Base-by-base conservation (phyloP, 2,329 filamentous ascomycete species). In the Fusarium secorum region DNA sequence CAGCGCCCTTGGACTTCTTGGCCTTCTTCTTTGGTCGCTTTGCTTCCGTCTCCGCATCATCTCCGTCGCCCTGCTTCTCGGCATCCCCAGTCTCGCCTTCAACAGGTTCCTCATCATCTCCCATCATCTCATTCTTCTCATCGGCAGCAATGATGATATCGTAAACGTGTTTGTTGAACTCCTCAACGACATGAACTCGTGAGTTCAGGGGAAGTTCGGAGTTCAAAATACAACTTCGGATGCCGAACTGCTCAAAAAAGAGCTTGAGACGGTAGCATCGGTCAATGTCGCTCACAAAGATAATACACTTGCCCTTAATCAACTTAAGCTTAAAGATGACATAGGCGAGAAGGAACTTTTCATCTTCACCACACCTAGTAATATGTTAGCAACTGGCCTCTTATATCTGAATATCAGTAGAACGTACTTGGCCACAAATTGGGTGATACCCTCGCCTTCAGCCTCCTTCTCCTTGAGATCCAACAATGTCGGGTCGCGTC, bases 91-190 rank as follows among this genome's bases (percentile, higher is more conserved):
- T 77, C 75, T 85, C 76, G 39, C 77, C 78, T 28, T 80, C 78
- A 22, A 80, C 77, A 38, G 79, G 75, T 64, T 90, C 78, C 11
- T 86, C 84, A 57, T 91, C 89, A 24, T 89, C 87, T 17, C 92
- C 94, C 15, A 97, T 80, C 15, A 97, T 88, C 78, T 97, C 94
- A 71, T 93, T 91, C 79, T 97, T 91, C 78, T 97, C 95, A 75
- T 99, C 96, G 1, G 94, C 95, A 2, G 96, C 96, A 75, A 99
- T 97, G 73, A 99, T 95, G 68, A 98, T 98, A 76, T 99, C 95
- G 85, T 99, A 99, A 11, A 98, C 90, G 57, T 93, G 93, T 81
- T 93, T 93, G 84, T 98, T 99, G 83, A 99, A 99, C 79, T 98
- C 94, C 76, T 98, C 93, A 5, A 99, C 95, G 4, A 97, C 94